Evolutionary conservation across 1,284 basidiomycete genomes (phyloP), one percentile per base, ranked within the genome.

Genomic region (Exobasidium cylindrosporum): DNA sequence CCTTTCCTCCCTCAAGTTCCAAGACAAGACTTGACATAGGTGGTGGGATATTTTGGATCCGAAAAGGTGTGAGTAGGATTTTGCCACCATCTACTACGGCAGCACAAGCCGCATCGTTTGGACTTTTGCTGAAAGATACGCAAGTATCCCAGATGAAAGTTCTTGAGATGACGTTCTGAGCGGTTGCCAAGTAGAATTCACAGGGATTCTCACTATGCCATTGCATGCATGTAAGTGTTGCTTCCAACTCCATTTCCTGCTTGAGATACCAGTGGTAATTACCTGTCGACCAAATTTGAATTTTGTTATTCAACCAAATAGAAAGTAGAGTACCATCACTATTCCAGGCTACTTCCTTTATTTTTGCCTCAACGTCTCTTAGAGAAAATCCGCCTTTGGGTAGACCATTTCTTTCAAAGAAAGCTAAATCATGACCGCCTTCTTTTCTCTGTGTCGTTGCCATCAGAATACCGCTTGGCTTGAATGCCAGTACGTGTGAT

Each of bases 281-380:
- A 54, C 90, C 88, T 26, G 85, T 92, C 0, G 92, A 90, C 92
- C 93, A 99, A 1, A 98, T 82, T 81, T 99, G 96, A 23, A 98
- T 68, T 29, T 47, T n/a, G 10, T 68, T 59, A 7, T 58, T 86
- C 31, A 95, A 83, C 90, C 92, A 95, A 0, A 97, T 83, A 0
- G 88, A 89, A 13, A 99, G 82, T 1, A 96, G 84, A 62, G 86
- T 88, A 1, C 92, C 95, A 79, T 95, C 93, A 0, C 88, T 85
- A 76, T 90, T 97, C 95, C 95, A 99, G 1, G 81, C 80, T 35
- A 97, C 80, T 64, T 91, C 90, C 61, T 84, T 86, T 1, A 97
- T 87, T 61, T 83, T 26, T 30, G 21, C 40, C 5, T 55, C 17
- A 59, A 61, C 60, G 29, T 60, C 57, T 64, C 80, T 70, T 61